Evolutionary conservation across 345 rosid species (phyloP), one percentile per base, ranked within the genome.

Genomic region (Boechera stricta): DNA sequence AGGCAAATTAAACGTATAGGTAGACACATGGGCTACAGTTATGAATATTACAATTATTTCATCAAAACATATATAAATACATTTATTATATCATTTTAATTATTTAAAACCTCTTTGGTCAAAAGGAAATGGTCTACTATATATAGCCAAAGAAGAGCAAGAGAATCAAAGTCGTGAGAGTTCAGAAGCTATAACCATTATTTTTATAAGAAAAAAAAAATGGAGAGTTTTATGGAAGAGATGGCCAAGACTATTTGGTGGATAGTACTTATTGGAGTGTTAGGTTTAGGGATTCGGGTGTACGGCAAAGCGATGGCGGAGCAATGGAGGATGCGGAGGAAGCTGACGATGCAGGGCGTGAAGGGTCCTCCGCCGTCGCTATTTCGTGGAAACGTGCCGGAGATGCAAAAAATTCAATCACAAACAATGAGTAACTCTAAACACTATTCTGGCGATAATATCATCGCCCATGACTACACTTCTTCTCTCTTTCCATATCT

Each of bases 401-500:
- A 89, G 88, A 92, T 90, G 92, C 87, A 85, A 54, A 79, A 31
- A 21, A 83, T 91, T 64, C 86, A 87, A 21, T 51, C 76, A 5
- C 69, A 72, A 45, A 73, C 69, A 4, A 29, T 69, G 60, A 32
- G 29, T n/a, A 59, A 28, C 41, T 65, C 73, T 60, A 68, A 69
- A 61, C 16, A 69, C 21, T 69, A 75, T 49, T 71, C 76, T 16
- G 55, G 55, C 2, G 77, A 77, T 64, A 79, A 80, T 16, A 78
- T 87, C 38, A 71, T 90, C 9, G 87, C 86, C 3, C 96, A 86
- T 66, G 94, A 92, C 78, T 89, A 87, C 63, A 83, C 98, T 11
- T 86, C 90, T 33, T 80, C 92, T 12, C 80, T 92, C 72, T 92
- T 90, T 66, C 98, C 98, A 0, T 89, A 87, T 70, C 86, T 90